Evolutionary conservation across 768 basidiomycete genomes (phyloP).

Genomic region (Termitomyces sp.): DNA sequence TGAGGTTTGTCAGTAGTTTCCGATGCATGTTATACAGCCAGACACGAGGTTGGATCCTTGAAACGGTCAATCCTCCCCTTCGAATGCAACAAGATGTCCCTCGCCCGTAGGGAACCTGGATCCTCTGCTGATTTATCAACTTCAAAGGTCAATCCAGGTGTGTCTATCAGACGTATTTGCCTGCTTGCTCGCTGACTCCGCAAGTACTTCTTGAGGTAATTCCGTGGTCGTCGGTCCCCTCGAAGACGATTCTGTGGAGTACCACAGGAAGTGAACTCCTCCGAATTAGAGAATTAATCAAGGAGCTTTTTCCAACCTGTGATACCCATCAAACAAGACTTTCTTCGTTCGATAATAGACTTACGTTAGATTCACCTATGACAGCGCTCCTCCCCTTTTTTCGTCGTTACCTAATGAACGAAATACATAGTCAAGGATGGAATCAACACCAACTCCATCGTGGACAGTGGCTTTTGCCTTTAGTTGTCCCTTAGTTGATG

Average conservation of each 20-base stretch:
- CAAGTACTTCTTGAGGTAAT: constrained; percentile 54
- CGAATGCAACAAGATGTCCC: constrained; percentile 73
- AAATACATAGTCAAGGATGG: constrained; percentile 47
- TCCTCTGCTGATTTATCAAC: constrained; percentile 33
- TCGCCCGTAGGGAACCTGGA: constrained; percentile 36
- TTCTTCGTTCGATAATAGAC: constrained; percentile 16
- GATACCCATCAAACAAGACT: not conserved
- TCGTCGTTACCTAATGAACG: constrained; percentile 37
- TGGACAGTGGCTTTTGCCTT: constrained; percentile 35
- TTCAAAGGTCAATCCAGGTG: constrained; percentile 73
- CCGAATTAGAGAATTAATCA: constrained; percentile 72
- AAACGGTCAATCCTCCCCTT: constrained; percentile 80
- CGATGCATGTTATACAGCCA: constrained; percentile 1
- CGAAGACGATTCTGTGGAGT: constrained; percentile 42
- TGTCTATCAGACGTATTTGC: constrained; percentile 71
- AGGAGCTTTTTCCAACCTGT: constrained; percentile 81
- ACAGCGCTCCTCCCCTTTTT: constrained; percentile 54
- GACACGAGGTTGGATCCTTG: constrained; percentile 66
- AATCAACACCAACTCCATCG: constrained; percentile 60
- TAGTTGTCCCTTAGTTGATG: constrained; percentile 27
- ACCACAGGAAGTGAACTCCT: constrained; percentile 50
- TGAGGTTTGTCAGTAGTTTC: constrained; percentile 20
- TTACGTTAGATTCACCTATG: constrained; percentile 78
- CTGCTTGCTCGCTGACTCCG: constrained; percentile 40
- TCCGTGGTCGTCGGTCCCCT: constrained; percentile 69